Percentiles rank a stretch among this genome's conserved stretches.
These are phyloP conservation scores for Gracilaria caudata DNA, from an alignment of 23 red algal genomes.

Conservation along the genomic window DNA sequence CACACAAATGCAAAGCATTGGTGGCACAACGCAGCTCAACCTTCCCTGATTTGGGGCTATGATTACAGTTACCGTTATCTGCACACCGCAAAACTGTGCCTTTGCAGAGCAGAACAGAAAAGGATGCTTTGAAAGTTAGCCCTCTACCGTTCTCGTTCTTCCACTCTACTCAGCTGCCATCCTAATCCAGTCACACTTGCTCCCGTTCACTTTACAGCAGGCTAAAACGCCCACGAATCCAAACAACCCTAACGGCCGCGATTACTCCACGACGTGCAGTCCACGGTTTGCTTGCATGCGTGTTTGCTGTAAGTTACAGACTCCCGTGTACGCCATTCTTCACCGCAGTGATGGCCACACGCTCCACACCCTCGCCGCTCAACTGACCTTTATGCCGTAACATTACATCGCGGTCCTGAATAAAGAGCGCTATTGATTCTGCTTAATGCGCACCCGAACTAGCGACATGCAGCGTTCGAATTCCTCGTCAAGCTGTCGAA, in stretches of 20 bases:
- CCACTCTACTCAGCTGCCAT: not conserved
- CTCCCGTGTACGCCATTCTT: not conserved
- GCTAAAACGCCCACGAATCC: not conserved
- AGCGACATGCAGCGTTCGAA: not conserved
- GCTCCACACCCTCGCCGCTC: not conserved
- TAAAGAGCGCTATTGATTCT: slow-evolving; percentile 6
- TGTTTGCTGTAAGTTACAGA: not conserved
- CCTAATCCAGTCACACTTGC: not conserved
- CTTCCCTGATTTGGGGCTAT: too few relatives aligned
- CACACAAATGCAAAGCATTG: too few relatives aligned
- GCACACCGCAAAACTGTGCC: too few relatives aligned
- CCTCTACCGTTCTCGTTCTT: not conserved
- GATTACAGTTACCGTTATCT: too few relatives aligned
- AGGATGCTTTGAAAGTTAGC: too few relatives aligned
- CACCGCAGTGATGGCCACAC: slow-evolving; percentile 20
- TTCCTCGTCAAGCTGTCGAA: not conserved
- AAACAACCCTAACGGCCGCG: not conserved
- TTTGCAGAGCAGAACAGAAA: too few relatives aligned
- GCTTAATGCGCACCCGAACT: not conserved
- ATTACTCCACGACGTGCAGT: not conserved
- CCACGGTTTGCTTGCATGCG: not conserved
- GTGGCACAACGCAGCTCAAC: too few relatives aligned
- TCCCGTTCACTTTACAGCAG: not conserved
- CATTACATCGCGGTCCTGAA: slow-evolving; percentile 6
- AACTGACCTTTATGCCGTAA: not conserved